Evolutionary conservation across 1,139 yeast genomes (phyloP), one percentile per base, ranked within the genome.

Genomic region (Taphrina communis): DNA sequence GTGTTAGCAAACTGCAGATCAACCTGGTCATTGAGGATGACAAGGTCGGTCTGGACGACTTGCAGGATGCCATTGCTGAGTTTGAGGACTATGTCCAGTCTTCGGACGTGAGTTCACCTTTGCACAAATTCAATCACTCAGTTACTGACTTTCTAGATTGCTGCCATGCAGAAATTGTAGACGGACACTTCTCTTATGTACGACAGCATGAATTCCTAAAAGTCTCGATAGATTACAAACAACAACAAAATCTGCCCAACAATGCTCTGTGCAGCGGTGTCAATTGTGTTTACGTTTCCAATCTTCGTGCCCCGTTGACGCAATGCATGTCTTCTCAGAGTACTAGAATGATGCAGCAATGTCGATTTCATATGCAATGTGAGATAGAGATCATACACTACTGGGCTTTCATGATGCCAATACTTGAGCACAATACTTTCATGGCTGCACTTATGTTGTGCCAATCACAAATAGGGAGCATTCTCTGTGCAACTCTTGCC

Each of bases 1-100:
- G 99, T 87, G 94, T 94, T 86, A 91, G 91, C 90, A 94, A 95
- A 87, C 88, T 94, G 82, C 99, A 94, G 86, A 90, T 95, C 83
- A 94, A 92, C 94, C 84, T 90, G 84, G 99, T 94, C 80, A 88
- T 94, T 77, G 98, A 93, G 87, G 99, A 94, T 83, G 97, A 86
- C 76, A 88, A 88, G 87, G 97, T 94, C 75, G 90, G 97, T 74
- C 79, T 92, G 78, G 97, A 89, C 76, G 97, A 90, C 71, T 88
- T 95, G 80, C 96, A 93, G 84, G 85, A 82, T 75, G 75, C 76
- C 71, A 88, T 94, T 78, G 97, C 91, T 85, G 98, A 88, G 79
- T 59, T 69, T 19, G 99, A 94, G 86, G 99, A 94, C 85, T 95
- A 92, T 84, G 97, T 94, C 79, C 99, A 94, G 88, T 59, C 67